Percentiles rank a stretch among this genome's conserved stretches.
These are phyloP conservation scores for Gleditsia sinensis DNA, from an alignment of 306 rosid genomes.

Conservation along the genomic window DNA sequence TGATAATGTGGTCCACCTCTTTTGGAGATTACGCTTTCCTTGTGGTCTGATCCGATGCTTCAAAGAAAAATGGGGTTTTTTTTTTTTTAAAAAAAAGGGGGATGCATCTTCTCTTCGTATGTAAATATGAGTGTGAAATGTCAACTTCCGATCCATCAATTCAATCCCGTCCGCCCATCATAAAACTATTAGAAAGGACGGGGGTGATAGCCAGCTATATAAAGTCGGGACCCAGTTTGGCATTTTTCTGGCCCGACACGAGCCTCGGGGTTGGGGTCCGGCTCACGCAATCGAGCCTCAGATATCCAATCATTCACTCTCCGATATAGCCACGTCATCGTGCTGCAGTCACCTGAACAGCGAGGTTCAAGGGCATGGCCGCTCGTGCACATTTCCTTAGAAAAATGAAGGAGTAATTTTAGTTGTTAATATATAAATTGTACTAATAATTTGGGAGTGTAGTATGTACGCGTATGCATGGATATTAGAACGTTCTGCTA, in stretches of 20 bases:
- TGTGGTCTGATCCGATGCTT: conserved; percentile 43
- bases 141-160: conserved; percentile 28
- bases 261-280: conserved; percentile 34
- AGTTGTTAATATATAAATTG: neutral
- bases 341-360: conserved; percentile 38
- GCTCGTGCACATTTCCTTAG: conserved; percentile 15
- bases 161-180: conserved; percentile 29
- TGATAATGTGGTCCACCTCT: neutral
- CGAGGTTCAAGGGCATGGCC: conserved; percentile 19
- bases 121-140: conserved; percentile 12
- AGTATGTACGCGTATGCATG: conserved; percentile 35
- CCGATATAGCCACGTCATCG: conserved; percentile 20
- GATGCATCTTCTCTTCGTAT: neutral
- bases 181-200: conserved; percentile 31
- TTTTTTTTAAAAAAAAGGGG: conserved; percentile 23
- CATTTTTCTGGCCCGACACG: conserved; percentile 26
- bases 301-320: neutral
- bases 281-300: conserved; percentile 24
- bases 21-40: conserved; percentile 37
- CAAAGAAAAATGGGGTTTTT: neutral
- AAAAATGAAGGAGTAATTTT: neutral
- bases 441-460: neutral
- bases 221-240: conserved; percentile 21
- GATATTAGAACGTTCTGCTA: conserved; percentile 43
- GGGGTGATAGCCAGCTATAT: conserved; percentile 34